Evolutionary conservation across 148 eudicot genomes (phyloP).

Genomic region (Vaccinium myrtillus): DNA sequence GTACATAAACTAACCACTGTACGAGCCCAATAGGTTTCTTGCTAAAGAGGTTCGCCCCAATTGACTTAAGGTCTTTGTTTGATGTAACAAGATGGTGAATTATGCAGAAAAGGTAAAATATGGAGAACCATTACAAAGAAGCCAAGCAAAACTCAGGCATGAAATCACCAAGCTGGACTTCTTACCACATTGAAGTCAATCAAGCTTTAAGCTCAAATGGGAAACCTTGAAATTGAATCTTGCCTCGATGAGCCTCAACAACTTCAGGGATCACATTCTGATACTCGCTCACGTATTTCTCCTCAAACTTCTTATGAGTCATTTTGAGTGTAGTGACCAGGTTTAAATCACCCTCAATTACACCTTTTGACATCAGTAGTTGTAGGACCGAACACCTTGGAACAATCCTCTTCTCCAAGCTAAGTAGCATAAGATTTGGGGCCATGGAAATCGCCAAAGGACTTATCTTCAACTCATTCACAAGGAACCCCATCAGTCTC

Average conservation of each 20-base stretch:
- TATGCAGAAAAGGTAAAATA: too few relatives aligned
- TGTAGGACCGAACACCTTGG: slow-evolving; percentile 25
- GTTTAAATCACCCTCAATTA: not conserved
- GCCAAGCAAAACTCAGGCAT: not conserved
- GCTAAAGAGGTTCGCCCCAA: too few relatives aligned
- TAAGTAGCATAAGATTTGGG: slow-evolving; percentile 8
- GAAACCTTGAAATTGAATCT: slow-evolving; percentile 15
- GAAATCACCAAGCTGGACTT: not conserved
- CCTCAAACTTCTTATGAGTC: slow-evolving; percentile 1
- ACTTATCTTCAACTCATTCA: slow-evolving; percentile 22
- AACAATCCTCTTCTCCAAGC: slow-evolving; percentile 29
- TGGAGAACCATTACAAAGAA: not conserved
- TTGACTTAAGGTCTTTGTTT: too few relatives aligned
- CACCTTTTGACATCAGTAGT: slow-evolving; percentile 18
- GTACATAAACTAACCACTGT: too few relatives aligned
- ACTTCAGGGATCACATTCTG: slow-evolving; percentile 16
- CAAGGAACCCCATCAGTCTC: slow-evolving; percentile 18
- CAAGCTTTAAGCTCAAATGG: not conserved
- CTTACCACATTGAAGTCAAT: not conserved
- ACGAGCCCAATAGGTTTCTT: too few relatives aligned
- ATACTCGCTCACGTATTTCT: slow-evolving; percentile 6
- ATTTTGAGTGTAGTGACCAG: not conserved
- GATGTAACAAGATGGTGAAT: too few relatives aligned
- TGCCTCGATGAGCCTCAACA: slow-evolving; percentile 13
- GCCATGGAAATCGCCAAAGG: slow-evolving; percentile 6